Evolutionary conservation across 768 basidiomycete genomes (phyloP).

Genomic region (Pholiota microspora): DNA sequence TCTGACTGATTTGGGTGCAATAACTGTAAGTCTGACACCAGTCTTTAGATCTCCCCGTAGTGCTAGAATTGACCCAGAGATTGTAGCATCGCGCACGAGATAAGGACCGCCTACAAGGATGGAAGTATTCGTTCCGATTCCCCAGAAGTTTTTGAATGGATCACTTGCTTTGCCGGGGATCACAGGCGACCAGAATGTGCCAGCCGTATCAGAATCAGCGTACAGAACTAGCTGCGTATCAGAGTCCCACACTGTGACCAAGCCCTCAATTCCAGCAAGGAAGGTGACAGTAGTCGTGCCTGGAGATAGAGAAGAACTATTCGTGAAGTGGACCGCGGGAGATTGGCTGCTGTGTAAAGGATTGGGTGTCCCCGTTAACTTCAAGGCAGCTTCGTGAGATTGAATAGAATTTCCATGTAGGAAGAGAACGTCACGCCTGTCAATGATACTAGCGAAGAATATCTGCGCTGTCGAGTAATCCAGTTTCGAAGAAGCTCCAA

Average conservation of each 20-base stretch:
- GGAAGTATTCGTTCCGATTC: slow-evolving; percentile 68
- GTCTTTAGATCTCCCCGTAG: slow-evolving; percentile 69
- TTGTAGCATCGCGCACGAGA: slow-evolving; percentile 55
- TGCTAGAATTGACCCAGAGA: slow-evolving; percentile 49
- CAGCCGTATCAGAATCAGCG: slow-evolving; percentile 62
- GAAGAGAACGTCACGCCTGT: slow-evolving; percentile 60
- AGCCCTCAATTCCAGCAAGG: slow-evolving; percentile 52
- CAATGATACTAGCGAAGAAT: slow-evolving; percentile 64
- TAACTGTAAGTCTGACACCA: slow-evolving; percentile 55
- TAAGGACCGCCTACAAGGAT: slow-evolving; percentile 67
- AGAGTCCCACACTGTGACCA: slow-evolving; percentile 67
- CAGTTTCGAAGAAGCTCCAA: slow-evolving; percentile 55
- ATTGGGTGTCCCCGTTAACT: slow-evolving; percentile 46
- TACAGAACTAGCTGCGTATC: slow-evolving; percentile 65
- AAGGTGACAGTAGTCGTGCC: slow-evolving; percentile 49
- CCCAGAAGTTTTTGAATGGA: slow-evolving; percentile 63
- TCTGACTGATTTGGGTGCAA: slow-evolving; percentile 53
- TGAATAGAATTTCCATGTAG: slow-evolving; percentile 56
- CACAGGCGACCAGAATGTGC: slow-evolving; percentile 76
- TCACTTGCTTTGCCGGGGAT: slow-evolving; percentile 40
- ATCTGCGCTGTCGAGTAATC: slow-evolving; percentile 74
- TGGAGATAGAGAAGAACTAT: slow-evolving; percentile 7
- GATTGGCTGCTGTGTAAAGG: slow-evolving; percentile 25
- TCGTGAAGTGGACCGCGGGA: slow-evolving; percentile 28
- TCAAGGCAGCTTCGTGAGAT: slow-evolving; percentile 52